phyloP scores from a whole-genome alignment of 495 filamentous ascomycete genomes.

The Trichoderma gamsii region DNA sequence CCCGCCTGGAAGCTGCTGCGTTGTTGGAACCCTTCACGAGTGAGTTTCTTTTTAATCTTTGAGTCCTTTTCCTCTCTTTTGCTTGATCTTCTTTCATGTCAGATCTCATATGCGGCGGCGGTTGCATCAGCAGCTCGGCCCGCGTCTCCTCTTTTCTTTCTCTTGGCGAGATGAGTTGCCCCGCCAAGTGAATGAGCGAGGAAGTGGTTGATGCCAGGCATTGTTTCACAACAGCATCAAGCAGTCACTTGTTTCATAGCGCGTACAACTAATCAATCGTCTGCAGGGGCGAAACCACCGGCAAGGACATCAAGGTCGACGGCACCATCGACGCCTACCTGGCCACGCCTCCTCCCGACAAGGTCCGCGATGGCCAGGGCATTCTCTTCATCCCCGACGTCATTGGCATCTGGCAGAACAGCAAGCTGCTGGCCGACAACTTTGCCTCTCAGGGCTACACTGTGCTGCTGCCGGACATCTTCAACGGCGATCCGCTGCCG shows the following conservation, averaged over 20 bases:
- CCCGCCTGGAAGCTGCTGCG: slow-evolving; percentile 30
- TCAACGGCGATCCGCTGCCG: slow-evolving; percentile 61
- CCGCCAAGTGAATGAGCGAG: not conserved
- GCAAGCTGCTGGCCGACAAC: slow-evolving; percentile 75
- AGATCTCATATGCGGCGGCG: not conserved
- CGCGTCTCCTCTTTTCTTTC: not conserved
- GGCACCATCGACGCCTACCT: slow-evolving; percentile 44
- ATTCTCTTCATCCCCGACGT: slow-evolving; percentile 59
- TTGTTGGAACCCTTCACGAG: slow-evolving; percentile 31
- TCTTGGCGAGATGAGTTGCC: not conserved
- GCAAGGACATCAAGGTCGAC: slow-evolving; percentile 36
- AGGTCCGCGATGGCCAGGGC: slow-evolving; percentile 41
- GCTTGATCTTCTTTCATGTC: not conserved
- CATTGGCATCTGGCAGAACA: slow-evolving; percentile 69
- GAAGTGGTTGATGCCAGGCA: not conserved
- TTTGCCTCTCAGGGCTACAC: slow-evolving; percentile 78
- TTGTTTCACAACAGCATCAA: no score
- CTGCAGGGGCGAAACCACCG: slow-evolving; percentile 33
- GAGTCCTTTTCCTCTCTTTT: not conserved
- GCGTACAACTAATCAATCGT: not conserved
- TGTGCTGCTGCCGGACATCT: slow-evolving; percentile 68
- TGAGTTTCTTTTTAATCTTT: slow-evolving; percentile 16
- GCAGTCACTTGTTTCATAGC: no score
- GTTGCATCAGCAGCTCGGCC: not conserved
- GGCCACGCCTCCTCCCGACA: slow-evolving; percentile 39